A percentile compares a stretch with the other conserved stretches of the same genome.
These are phyloP conservation scores for Lasiodiplodia hormozganensis DNA, from an alignment of 2,329 filamentous ascomycete species.

Conservation along the genomic window DNA sequence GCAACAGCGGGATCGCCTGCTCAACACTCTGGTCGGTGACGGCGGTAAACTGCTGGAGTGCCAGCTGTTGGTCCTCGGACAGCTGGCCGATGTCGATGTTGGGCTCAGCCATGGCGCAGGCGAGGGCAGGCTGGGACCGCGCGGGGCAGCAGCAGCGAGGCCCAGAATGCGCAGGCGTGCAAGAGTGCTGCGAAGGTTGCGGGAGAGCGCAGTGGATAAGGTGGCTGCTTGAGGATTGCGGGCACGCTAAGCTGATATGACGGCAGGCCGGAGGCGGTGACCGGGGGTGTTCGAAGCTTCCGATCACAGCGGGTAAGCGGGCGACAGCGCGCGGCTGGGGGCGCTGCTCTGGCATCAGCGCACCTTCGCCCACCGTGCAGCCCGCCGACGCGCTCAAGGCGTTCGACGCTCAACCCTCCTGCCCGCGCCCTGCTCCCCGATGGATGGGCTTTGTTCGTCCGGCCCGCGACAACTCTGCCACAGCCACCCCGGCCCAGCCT, in stretches of 20 bases:
- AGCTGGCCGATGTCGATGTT: slow-evolving; percentile 70
- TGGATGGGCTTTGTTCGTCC: slow-evolving; percentile 30
- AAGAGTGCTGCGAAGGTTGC: not conserved
- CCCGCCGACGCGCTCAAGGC: slow-evolving; percentile 18
- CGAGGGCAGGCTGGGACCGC: slow-evolving; percentile 12
- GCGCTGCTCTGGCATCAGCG: slow-evolving; percentile 24
- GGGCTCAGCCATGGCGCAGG: slow-evolving; percentile 18
- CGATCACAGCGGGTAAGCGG: slow-evolving; percentile 17
- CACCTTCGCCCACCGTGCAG: slow-evolving; percentile 21
- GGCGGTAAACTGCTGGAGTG: slow-evolving; percentile 85
- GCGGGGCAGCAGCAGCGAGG: slow-evolving; percentile 11
- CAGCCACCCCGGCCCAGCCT: slow-evolving; percentile 20
- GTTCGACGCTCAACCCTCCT: slow-evolving; percentile 17
- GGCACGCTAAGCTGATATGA: slow-evolving; percentile 19
- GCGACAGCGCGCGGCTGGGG: slow-evolving; percentile 18
- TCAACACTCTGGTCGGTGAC: slow-evolving; percentile 84
- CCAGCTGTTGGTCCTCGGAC: slow-evolving; percentile 77
- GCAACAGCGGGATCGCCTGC: slow-evolving; percentile 79
- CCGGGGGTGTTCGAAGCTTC: slow-evolving; percentile 21
- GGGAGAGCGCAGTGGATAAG: slow-evolving; percentile 4
- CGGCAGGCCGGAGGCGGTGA: slow-evolving; percentile 24
- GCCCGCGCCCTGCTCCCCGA: slow-evolving; percentile 15
- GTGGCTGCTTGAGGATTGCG: slow-evolving; percentile 1
- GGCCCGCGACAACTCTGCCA: slow-evolving; percentile 22
- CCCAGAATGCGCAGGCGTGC: not conserved